Evolutionary conservation across 495 filamentous ascomycete species (phyloP), one percentile per base, ranked within the genome.

Genomic region (Xylaria longipes): DNA sequence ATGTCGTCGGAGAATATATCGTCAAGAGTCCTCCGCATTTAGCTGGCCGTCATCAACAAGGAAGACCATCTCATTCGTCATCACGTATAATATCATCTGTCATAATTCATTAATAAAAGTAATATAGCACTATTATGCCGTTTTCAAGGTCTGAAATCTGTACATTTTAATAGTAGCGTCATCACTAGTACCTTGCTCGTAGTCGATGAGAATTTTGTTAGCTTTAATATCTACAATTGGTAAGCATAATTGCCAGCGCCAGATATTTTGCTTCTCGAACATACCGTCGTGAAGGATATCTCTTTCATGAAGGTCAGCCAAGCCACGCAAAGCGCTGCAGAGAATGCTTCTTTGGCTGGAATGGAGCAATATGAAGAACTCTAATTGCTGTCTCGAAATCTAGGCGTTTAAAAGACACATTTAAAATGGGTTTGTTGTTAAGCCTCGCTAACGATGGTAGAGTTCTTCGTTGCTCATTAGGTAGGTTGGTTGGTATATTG

Each of bases 191-290:
- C 27, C 50, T 20, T 70, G n/a, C 3, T 76, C 65, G 54, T 77
- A 78, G 56, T 75, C 65, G 1, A 78, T 6, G n/a, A 77, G 70
- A 45, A 78, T 73, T 35, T 73, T 78, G 67, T 77, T 76, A 6
- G 72, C 72, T 45, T 77, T 78, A 48, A 76, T 77, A 63, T 78
- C 76, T 78, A n/a, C 17, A 7, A 35, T 31, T 14, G 27, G 15
- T 50, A 29, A 50, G 63, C 27, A 33, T 64, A 12, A 5, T n/a
- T 65, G 9, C 50, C 3, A n/a, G 37, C 31, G 33, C 27, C 9
- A 27, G 12, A 1, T 17, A 9, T 4, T 22, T 48, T 65, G 22
- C 20, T 31, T 14, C 62, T 41, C 35, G 17, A 15, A 46, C 14
- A 25, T 29, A 65, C 17, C 70, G 11, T 43, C 45, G 41, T 61